These are phyloP conservation scores for Dillenia suffruticosa DNA, from an alignment of 164 flowering plant genomes.

Conservation along the genomic window DNA sequence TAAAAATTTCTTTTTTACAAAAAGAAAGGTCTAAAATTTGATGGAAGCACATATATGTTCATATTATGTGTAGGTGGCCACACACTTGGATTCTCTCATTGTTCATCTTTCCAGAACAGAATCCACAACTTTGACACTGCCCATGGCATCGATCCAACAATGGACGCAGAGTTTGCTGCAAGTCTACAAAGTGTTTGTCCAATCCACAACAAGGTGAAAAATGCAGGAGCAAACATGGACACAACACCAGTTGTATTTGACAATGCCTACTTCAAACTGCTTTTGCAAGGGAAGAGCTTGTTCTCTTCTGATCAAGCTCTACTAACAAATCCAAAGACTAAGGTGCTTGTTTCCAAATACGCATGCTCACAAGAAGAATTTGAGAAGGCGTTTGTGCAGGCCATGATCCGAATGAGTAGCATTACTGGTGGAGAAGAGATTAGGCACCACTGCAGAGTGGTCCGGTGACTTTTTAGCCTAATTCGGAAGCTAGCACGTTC, in stretches of 20 bases:
- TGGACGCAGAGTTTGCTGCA: constrained; percentile 52
- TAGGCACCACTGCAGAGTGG: constrained; percentile 54
- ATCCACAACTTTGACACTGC: constrained; percentile 66
- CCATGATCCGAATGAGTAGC: constrained; percentile 90
- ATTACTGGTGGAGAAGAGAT: constrained; percentile 63
- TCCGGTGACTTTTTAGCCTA: constrained; percentile 14
- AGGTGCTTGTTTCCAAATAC: constrained; percentile 45
- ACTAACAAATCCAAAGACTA: constrained; percentile 38
- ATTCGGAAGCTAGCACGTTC: too few species aligned
- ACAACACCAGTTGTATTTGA: constrained; percentile 47
- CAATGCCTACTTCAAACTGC: constrained; percentile 60
- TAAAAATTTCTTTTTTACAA: too few species aligned
- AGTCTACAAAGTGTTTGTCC: constrained; percentile 56
- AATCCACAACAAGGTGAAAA: constrained; percentile 46
- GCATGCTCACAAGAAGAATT: constrained; percentile 49
- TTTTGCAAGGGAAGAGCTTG: constrained; percentile 56
- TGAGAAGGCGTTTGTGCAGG: constrained; percentile 55
- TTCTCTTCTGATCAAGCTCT: constrained; percentile 82
- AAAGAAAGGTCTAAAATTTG: too few species aligned
- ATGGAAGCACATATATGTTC: too few species aligned
- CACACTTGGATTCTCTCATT: constrained; percentile 85
- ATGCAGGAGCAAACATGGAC: constrained; percentile 63
- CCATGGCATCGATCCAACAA: constrained; percentile 55
- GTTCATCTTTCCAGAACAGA: constrained; percentile 80
- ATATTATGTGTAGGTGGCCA: constrained; percentile 57